These are phyloP conservation scores for Harringtonia aguacate DNA, from an alignment of 2,329 filamentous ascomycete species.

Conservation along the genomic window DNA sequence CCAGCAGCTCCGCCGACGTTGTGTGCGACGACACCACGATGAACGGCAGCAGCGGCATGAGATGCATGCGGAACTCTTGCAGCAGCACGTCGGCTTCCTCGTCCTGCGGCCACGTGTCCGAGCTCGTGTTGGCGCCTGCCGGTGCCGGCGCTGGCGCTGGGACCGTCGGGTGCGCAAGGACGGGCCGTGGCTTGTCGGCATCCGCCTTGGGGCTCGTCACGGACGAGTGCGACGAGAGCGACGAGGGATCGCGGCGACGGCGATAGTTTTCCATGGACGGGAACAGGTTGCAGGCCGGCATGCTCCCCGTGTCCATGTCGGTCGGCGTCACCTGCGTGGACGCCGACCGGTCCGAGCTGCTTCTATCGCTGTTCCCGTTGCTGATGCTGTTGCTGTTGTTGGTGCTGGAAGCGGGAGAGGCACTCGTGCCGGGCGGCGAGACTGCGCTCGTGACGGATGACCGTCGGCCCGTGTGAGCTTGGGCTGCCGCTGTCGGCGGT, in stretches of 20 bases:
- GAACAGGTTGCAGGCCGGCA: not conserved
- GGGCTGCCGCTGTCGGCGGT: too few species aligned
- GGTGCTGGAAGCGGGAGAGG: slow-evolving; percentile 7
- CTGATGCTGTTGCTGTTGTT: slow-evolving; percentile 2
- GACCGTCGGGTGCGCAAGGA: not conserved
- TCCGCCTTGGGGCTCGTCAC: too few species aligned
- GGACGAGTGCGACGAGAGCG: too few species aligned
- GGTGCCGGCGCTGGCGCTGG: not conserved
- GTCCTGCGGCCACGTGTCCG: slow-evolving; percentile 26
- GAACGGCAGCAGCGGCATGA: slow-evolving; percentile 32
- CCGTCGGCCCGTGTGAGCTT: too few species aligned
- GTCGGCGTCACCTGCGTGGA: not conserved
- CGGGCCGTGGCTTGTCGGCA: too few species aligned
- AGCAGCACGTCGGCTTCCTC: slow-evolving; percentile 30
- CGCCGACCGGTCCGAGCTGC: not conserved
- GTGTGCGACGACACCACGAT: slow-evolving; percentile 27
- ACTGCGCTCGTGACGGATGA: not conserved
- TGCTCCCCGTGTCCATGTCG: not conserved
- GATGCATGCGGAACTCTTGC: slow-evolving; percentile 21
- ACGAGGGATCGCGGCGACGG: too few species aligned
- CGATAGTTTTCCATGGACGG: not conserved
- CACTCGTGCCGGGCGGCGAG: not conserved
- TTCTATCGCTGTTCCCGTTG: not conserved
- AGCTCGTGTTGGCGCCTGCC: not conserved
- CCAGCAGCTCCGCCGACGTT: slow-evolving; percentile 24